Conservation (phyloP, 345 rosid species). For the Lepidium aucheri region DNA sequence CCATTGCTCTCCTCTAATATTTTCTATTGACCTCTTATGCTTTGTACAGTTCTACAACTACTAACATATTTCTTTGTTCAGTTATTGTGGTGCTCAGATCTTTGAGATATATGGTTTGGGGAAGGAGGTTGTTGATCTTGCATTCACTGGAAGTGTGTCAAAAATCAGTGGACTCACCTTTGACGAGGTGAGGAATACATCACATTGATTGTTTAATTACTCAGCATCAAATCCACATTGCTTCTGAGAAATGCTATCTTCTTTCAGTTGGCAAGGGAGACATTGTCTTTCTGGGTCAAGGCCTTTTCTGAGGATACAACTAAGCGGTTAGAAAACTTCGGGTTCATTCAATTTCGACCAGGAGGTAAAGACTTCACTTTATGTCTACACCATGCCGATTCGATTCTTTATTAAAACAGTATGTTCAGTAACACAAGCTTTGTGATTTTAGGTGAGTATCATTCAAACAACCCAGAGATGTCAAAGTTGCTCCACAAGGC, state of each 20-base stretch:
- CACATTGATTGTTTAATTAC: neutral
- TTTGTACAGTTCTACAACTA: neutral
- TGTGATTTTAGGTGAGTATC: slow-evolving; percentile 68
- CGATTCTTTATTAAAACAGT: neutral
- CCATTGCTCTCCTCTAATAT: neutral
- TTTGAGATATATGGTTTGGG: slow-evolving; percentile 97
- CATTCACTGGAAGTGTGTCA: slow-evolving; percentile 85
- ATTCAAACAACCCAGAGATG: slow-evolving; percentile 99
- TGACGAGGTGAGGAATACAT: slow-evolving; percentile 64
- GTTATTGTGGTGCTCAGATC: slow-evolving; percentile 99
- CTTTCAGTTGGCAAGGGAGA: slow-evolving; percentile 85
- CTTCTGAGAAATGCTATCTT: slow-evolving; percentile 1
- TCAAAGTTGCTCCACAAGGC: slow-evolving; percentile 96
- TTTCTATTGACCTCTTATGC: neutral
- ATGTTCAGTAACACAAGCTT: neutral
- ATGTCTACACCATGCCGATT: neutral
- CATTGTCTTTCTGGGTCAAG: slow-evolving; percentile 96
- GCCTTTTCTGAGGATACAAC: slow-evolving; percentile 98
- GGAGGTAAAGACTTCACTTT: slow-evolving; percentile 50
- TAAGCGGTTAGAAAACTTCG: slow-evolving; percentile 89
- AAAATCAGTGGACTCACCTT: slow-evolving; percentile 81
- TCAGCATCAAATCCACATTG: neutral
- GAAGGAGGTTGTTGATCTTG: slow-evolving; percentile 68
- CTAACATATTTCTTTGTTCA: slow-evolving; percentile 34
- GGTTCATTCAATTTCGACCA: slow-evolving; percentile 88